Base-by-base conservation (phyloP, 2,329 filamentous ascomycete species). In the Ophiostoma perfectum region DNA sequence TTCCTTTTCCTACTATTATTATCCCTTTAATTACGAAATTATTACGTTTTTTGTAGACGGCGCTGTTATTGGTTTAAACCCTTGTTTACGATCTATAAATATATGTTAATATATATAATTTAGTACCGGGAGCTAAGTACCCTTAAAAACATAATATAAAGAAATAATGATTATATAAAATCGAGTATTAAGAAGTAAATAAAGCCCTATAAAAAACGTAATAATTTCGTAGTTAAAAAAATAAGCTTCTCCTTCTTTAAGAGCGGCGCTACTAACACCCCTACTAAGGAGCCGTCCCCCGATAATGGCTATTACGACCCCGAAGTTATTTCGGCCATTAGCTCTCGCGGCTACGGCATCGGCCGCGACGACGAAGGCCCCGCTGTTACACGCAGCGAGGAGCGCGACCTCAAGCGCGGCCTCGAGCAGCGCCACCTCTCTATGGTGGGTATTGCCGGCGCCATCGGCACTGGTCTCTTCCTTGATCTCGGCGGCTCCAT, bases 401-500 rank as follows among this genome's bases (percentile, higher is more conserved):
- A 66, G 45, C 70, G 66, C 27, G 66, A 68, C 45, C 68, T 72
- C 12, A 60, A 60, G 65, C 71, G 70, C 36, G 70, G 70, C 7
- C 71, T 82, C 71, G 79, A 80, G 73, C 78, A 78, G 62, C 77
- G 80, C 66, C 80, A 81, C 73, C 74, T 81, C 71, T 79, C 81
- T 72, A 80, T 81, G 78, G 79, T 81, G 72, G 80, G 78, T 67
- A 80, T 82, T 39, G 79, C 79, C 70, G 81, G 81, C 66, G 80
- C 80, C 14, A 88, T 92, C 73, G 89, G 89, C 67, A 92, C 89
- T 2, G 89, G 89, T 71, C 81, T 92, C 58, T 91, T 92, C 77
- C 83, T 92, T 45, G 88, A 89, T 66, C 87, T 84, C 65, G 89
- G 89, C 79, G 55, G 86, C 87, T 14, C 80, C 18, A 76, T 92